These are phyloP conservation scores for Knoxdaviesia capensis DNA, from an alignment of 2,329 filamentous ascomycete genomes.

Conservation along the genomic window DNA sequence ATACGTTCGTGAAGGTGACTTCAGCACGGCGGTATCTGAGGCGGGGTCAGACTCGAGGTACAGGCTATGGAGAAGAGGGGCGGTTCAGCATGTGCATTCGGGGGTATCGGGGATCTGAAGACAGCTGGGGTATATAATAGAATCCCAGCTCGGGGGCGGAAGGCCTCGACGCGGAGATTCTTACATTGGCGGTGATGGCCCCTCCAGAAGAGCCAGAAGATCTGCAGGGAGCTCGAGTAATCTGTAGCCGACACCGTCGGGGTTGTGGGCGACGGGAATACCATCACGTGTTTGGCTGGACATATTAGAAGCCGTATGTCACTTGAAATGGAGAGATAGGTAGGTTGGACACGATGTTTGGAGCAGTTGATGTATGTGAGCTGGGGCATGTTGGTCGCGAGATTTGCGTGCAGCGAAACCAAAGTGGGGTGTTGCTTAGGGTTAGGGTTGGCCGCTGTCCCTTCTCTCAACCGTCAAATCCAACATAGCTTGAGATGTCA, in stretches of 20 bases:
- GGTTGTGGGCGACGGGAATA: conserved; percentile 28
- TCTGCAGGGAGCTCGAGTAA: conserved; percentile 42
- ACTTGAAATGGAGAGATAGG: too few species aligned
- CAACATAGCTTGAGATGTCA: too few species aligned
- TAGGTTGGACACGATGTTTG: too few species aligned
- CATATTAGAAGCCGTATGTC: conserved; percentile 10
- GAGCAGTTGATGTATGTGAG: too few species aligned
- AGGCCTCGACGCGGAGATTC: conserved; percentile 8
- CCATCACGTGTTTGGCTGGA: conserved; percentile 23
- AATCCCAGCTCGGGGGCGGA: background rate
- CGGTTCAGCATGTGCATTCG: background rate
- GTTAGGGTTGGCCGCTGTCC: too few species aligned
- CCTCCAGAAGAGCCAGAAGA: conserved; percentile 32
- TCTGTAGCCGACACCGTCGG: conserved; percentile 30
- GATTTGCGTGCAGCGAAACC: too few species aligned
- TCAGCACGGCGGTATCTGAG: conserved; percentile 27
- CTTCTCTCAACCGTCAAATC: too few species aligned
- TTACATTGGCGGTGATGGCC: conserved; percentile 30
- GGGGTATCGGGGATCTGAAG: background rate
- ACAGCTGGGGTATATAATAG: background rate
- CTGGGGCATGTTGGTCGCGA: too few species aligned
- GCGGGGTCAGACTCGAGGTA: conserved; percentile 27
- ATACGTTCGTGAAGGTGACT: conserved; percentile 30
- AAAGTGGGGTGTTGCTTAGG: too few species aligned
- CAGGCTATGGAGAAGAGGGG: conserved; percentile 14